phyloP scores from a whole-genome alignment of 1,139 yeast genomes.

The Debaryomyces sp. region DNA sequence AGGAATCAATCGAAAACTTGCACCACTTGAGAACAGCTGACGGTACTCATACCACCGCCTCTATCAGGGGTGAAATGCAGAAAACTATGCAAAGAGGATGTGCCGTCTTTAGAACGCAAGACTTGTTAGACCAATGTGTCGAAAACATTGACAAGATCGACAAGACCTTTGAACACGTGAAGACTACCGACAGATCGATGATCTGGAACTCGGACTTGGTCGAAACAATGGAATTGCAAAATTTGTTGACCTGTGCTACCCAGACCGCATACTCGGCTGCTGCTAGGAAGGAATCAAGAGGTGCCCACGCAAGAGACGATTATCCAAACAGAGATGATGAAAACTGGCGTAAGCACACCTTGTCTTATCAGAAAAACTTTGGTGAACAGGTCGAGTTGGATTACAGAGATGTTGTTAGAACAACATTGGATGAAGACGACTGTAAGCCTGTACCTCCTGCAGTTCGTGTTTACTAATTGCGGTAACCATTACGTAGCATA shows the following conservation, averaged over 20 bases:
- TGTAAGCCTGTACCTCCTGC: slow-evolving; percentile 98
- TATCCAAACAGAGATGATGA: slow-evolving; percentile 94
- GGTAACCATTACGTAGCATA: background rate
- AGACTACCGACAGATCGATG: slow-evolving; percentile 95
- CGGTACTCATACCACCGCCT: slow-evolving; percentile 84
- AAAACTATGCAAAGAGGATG: slow-evolving; percentile 95
- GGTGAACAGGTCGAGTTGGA: slow-evolving; percentile 76
- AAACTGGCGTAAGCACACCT: slow-evolving; percentile 97
- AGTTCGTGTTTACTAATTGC: slow-evolving; percentile 77
- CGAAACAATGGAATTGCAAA: slow-evolving; percentile 94
- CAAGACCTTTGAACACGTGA: slow-evolving; percentile 64
- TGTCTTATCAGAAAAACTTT: slow-evolving; percentile 80
- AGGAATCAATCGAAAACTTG: slow-evolving; percentile 86
- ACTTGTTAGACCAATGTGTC: slow-evolving; percentile 91
- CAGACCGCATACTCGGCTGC: slow-evolving; percentile 96
- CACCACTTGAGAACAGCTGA: slow-evolving; percentile 84
- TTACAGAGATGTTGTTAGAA: slow-evolving; percentile 83
- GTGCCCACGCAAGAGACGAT: slow-evolving; percentile 99
- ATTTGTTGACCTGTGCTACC: slow-evolving; percentile 94
- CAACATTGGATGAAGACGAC: slow-evolving; percentile 88
- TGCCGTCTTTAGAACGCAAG: slow-evolving; percentile 95
- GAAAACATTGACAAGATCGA: slow-evolving; percentile 76
- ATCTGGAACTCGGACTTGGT: slow-evolving; percentile 98
- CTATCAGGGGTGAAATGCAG: slow-evolving; percentile 91
- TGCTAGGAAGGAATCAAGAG: slow-evolving; percentile 96